Percentiles rank a stretch among this genome's conserved stretches.
These are phyloP conservation scores for Ettlia oleoabundans DNA, from an alignment of 139 green algal genomes.

Conservation along the genomic window DNA sequence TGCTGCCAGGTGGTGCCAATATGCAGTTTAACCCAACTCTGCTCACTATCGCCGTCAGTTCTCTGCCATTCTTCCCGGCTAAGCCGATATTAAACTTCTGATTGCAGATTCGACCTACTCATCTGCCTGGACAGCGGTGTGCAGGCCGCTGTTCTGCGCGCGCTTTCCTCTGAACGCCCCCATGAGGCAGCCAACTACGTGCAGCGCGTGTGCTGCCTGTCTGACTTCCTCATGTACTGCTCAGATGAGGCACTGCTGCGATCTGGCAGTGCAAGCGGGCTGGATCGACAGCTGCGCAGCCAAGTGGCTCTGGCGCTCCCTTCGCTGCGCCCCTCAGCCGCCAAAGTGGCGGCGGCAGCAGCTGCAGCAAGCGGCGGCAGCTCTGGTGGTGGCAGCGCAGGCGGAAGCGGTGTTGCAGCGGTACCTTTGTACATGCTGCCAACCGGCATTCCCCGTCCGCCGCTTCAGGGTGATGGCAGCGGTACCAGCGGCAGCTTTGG, in stretches of 20 bases:
- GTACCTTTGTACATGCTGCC: slow-evolving; percentile 30
- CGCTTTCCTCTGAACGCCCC: background rate
- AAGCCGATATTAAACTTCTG: too few species aligned
- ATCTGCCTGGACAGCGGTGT: slow-evolving; percentile 22
- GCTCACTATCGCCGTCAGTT: too few species aligned
- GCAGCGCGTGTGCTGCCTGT: background rate
- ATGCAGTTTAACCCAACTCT: too few species aligned
- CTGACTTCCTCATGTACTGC: slow-evolving; percentile 29
- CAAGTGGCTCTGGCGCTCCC: slow-evolving; percentile 19
- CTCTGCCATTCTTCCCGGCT: too few species aligned
- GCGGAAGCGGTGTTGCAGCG: background rate
- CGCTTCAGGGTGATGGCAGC: background rate
- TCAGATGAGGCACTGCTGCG: slow-evolving; percentile 5
- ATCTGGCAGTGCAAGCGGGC: background rate
- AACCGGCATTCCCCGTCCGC: slow-evolving; percentile 11
- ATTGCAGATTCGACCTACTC: slow-evolving; percentile 20
- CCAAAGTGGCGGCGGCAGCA: background rate
- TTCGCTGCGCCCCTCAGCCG: slow-evolving; percentile 4
- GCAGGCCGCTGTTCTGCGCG: background rate
- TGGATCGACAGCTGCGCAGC: slow-evolving; percentile 22
- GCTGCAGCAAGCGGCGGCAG: background rate
- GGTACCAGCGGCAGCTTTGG: background rate
- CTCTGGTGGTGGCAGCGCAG: background rate
- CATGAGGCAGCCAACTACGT: background rate
- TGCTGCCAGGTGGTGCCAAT: too few species aligned